A percentile compares a stretch with the other conserved stretches of the same genome.
phyloP scores from a whole-genome alignment of 805 yeast genomes.

The Candida morakotiae region DNA sequence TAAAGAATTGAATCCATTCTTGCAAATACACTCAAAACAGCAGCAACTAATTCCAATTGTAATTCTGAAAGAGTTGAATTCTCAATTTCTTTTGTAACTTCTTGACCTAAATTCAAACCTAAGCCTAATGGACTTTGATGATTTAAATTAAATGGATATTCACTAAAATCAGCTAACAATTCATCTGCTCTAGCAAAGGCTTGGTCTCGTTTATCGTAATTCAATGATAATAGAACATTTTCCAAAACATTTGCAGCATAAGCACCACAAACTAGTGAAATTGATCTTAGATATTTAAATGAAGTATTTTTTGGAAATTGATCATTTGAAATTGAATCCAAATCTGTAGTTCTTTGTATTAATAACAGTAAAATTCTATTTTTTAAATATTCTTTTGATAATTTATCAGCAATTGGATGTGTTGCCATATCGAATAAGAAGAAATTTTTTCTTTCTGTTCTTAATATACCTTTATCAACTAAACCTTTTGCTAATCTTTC shows the following conservation, averaged over 20 bases:
- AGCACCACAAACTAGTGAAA: conserved; percentile 81
- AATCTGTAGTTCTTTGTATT: conserved; percentile 63
- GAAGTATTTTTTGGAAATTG: conserved; percentile 69
- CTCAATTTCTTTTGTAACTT: conserved; percentile 51
- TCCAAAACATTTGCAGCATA: conserved; percentile 96
- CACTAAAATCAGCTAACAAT: conserved; percentile 72
- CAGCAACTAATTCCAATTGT: conserved; percentile 86
- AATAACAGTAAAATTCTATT: conserved; percentile 67
- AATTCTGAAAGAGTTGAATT: conserved; percentile 49
- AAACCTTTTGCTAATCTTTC: conserved; percentile 94
- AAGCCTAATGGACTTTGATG: conserved; percentile 62
- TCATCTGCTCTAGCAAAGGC: conserved; percentile 96
- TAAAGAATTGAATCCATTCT: conserved; percentile 86
- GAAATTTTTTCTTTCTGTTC: conserved; percentile 94
- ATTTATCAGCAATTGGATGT: conserved; percentile 87
- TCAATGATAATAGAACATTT: conserved; percentile 71
- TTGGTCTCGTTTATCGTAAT: conserved; percentile 84
- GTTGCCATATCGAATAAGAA: conserved; percentile 97
- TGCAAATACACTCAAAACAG: conserved; percentile 84
- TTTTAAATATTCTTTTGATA: conserved; percentile 77
- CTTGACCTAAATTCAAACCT: conserved; percentile 65
- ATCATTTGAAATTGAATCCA: conserved; percentile 36
- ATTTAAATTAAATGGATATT: conserved; percentile 68
- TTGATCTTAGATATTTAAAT: conserved; percentile 69
- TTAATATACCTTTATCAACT: conserved; percentile 92